These are phyloP conservation scores for Wickerhamomyces sp. DNA, from an alignment of 1,139 yeast genomes.

Conservation along the genomic window DNA sequence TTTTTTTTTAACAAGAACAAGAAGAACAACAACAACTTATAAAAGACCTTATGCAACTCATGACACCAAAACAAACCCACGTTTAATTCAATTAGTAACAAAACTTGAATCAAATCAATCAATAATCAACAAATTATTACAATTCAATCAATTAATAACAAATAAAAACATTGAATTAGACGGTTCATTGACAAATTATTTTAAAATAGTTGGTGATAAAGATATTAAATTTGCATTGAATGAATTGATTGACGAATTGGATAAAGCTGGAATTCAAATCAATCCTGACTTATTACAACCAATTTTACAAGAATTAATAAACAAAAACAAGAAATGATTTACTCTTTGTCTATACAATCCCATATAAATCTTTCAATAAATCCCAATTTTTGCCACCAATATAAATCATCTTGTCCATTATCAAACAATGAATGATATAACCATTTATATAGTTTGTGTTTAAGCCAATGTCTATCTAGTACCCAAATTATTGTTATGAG, in stretches of 20 bases:
- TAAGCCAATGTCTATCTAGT: background rate
- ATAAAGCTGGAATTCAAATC: slow-evolving; percentile 1
- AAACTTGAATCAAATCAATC: background rate
- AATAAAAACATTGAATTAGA: background rate
- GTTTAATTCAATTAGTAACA: background rate
- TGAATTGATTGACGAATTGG: background rate
- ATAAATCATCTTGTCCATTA: background rate
- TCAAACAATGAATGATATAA: slow-evolving; percentile 21
- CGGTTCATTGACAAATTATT: background rate
- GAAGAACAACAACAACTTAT: background rate
- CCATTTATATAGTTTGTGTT: background rate
- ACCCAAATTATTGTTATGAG: background rate
- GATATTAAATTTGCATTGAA: slow-evolving; percentile 1
- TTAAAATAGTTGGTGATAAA: slow-evolving; percentile 1
- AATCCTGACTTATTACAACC: background rate
- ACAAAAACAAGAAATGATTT: background rate
- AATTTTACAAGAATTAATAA: slow-evolving; percentile 1
- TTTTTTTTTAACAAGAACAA: no score
- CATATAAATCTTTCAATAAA: background rate
- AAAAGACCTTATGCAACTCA: background rate
- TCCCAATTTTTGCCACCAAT: slow-evolving; percentile 3
- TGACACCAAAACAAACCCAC: background rate
- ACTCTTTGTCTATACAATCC: background rate
- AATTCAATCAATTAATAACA: slow-evolving; percentile 6
- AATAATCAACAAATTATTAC: slow-evolving; percentile 19